Evolutionary conservation across 805 yeast genomes (phyloP).

Genomic region (Candida endomychidarum): DNA sequence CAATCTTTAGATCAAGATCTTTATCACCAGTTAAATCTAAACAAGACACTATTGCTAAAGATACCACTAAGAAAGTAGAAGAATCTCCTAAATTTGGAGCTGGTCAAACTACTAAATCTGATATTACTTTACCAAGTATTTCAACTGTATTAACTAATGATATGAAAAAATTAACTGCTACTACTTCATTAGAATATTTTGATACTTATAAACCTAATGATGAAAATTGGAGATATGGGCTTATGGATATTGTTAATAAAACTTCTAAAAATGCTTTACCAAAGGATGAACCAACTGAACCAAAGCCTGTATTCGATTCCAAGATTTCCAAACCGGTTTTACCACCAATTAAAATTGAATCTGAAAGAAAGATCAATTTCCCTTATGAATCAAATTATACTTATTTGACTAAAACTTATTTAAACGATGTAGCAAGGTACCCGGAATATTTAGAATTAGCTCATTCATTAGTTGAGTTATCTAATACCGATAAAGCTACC

Average conservation of each 20-base stretch:
- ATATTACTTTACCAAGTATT: conserved; percentile 34
- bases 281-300: conserved; percentile 8
- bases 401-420: conserved; percentile 47
- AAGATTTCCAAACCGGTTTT: conserved; percentile 27
- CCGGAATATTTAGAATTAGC: conserved; percentile 51
- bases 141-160: conserved; percentile 30
- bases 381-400: conserved; percentile 56
- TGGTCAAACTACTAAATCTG: conserved; percentile 7
- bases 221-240: conserved; percentile 44
- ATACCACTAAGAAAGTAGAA: not conserved
- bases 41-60: not conserved
- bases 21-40: conserved; percentile 23
- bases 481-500: conserved; percentile 13
- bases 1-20: conserved; percentile 24
- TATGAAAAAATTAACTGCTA: conserved; percentile 36
- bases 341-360: conserved; percentile 19
- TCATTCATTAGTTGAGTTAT: conserved; percentile 38
- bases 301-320: conserved; percentile 39
- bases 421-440: conserved; percentile 48
- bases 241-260: conserved; percentile 34
- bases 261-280: conserved; percentile 23
- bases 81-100: conserved; percentile 2
- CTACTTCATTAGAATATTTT: conserved; percentile 43
- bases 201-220: conserved; percentile 47
- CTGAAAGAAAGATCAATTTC: conserved; percentile 44